Percentiles rank a stretch among this genome's conserved stretches.
These are phyloP conservation scores for Ananas comosus DNA, from an alignment of 176 grass and related monocot species.

Conservation along the genomic window DNA sequence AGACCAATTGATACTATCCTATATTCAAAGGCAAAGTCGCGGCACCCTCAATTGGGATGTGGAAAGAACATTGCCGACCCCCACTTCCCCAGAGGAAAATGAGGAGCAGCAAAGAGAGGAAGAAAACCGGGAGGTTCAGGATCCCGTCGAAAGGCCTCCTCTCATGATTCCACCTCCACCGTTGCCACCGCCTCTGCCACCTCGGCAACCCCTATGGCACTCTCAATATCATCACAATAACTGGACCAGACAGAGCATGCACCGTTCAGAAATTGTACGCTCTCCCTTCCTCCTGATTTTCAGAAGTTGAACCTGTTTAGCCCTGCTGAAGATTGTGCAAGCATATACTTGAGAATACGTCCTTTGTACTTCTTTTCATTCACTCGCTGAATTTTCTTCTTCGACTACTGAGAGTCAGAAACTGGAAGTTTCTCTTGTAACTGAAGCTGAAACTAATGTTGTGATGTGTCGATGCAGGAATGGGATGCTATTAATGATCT, in stretches of 20 bases:
- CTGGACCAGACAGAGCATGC: slow-evolving; percentile 80
- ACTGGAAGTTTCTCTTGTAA: too few relatives aligned
- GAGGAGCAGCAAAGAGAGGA: slow-evolving; percentile 22
- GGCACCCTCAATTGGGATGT: slow-evolving; percentile 58
- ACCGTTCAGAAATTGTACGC: slow-evolving; percentile 77
- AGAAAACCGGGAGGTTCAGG: slow-evolving; percentile 25
- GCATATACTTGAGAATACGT: too few relatives aligned
- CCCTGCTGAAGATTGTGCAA: too few relatives aligned
- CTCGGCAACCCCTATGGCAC: slow-evolving; percentile 73
- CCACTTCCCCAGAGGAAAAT: slow-evolving; percentile 30
- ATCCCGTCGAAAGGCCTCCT: slow-evolving; percentile 30
- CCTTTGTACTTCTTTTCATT: too few relatives aligned
- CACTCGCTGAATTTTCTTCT: too few relatives aligned
- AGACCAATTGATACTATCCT: slow-evolving; percentile 74
- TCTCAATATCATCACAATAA: slow-evolving; percentile 65
- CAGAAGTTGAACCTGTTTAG: too few relatives aligned
- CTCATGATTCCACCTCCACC: slow-evolving; percentile 68
- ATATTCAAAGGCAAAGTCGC: slow-evolving; percentile 67
- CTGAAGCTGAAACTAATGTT: not conserved
- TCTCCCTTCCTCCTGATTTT: not conserved
- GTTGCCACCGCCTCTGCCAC: slow-evolving; percentile 55
- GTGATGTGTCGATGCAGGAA: slow-evolving; percentile 52
- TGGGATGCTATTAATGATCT: slow-evolving; percentile 98
- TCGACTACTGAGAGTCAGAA: too few relatives aligned
- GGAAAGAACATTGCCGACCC: slow-evolving; percentile 37